Base-by-base conservation (phyloP, 192 early-diverging fungal species). In the Coemansia sp. region DNA sequence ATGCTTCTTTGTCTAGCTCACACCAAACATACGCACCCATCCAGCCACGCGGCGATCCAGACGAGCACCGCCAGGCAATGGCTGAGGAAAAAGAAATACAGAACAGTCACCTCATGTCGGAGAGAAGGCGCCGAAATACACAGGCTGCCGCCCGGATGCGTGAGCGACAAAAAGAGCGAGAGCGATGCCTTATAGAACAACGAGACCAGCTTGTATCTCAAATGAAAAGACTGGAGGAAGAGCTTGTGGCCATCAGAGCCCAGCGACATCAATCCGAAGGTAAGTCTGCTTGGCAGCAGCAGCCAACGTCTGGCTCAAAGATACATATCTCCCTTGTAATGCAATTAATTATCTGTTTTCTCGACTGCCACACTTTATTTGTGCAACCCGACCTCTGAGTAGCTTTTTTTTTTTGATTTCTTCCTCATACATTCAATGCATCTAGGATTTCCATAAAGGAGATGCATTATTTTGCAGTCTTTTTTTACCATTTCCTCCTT, bases 141-240 rank as follows among this genome's bases (percentile, higher is more conserved):
- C 67, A 61, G 56, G 78, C 78, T 2, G 78, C 78, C 3, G 78
- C 78, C 11, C 72, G 78, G 28, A 81, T 81, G 78, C 78, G 78
- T 34, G 78, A 81, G 55, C 64, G 78, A 30, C 78, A 81, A 64
- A 63, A 73, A 12, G 62, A 75, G 32, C 66, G 73, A 52, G 78
- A 81, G 51, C 68, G 66, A 17, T 48, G 42, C 17, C 73, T 81
- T 4, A 40, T 72, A 18, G 55, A 66, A 40, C 73, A 69, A 33
- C 36, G 70, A 12, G 56, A 72, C 55, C 66, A 75, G 51, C 56
- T 81, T 17, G 50, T 61, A 17, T 48, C 34, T 2, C 64, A 67
- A 16, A 71, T 75, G 72, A 58, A 56, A 20, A 69, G 68, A 51
- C 60, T 81, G 29, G 69, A 81, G 48, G 60, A 65, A 8, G 78